Evolutionary conservation across 306 rosid species (phyloP), one percentile per base, ranked within the genome.

Genomic region (Castanopsis chinensis): DNA sequence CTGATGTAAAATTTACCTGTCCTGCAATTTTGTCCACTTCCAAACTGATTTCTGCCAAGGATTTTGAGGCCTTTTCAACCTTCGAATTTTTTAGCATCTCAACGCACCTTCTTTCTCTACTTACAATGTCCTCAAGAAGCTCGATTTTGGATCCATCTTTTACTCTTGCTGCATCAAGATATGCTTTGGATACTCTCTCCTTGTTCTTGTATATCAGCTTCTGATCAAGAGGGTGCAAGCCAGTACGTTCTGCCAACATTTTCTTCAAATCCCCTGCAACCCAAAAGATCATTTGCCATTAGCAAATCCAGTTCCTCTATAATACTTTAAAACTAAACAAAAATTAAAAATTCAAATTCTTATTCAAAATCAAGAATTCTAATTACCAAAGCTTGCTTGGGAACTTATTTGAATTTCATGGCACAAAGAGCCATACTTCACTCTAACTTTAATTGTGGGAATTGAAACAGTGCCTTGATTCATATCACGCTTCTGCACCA

Each of bases 191-290:
- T 60, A 88, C 91, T 69, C 94, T 91, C 85, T 90, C 98, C 72
- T 87, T 95, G 71, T 88, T 91, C 86, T 86, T 95, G 88, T 73
- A 92, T 33, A 92, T 83, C 80, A 95, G 53, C 73, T 91, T 95
- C 81, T 91, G 97, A 55, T 91, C 97, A 53, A 76, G 69, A 55
- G 79, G 91, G 79, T 91, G 93, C 84, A 95, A 51, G 4, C 92
- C 93, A 0, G 97, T 90, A 3, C 75, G 60, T 65, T 78, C 94
- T 69, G 87, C 81, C 79, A 95, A 76, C 86, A 88, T 81, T 74
- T 92, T 92, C 94, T 95, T 95, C 97, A 95, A 82, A 54, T 95
- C 96, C 72, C 98, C 99, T 95, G 89, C 89, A 45, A 70, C 18
- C 69, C 51, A 56, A 19, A 52, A 55, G 17, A 56, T 53, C 76